Base-by-base conservation (phyloP, 139 green algal species). In the Volvox africanus region DNA sequence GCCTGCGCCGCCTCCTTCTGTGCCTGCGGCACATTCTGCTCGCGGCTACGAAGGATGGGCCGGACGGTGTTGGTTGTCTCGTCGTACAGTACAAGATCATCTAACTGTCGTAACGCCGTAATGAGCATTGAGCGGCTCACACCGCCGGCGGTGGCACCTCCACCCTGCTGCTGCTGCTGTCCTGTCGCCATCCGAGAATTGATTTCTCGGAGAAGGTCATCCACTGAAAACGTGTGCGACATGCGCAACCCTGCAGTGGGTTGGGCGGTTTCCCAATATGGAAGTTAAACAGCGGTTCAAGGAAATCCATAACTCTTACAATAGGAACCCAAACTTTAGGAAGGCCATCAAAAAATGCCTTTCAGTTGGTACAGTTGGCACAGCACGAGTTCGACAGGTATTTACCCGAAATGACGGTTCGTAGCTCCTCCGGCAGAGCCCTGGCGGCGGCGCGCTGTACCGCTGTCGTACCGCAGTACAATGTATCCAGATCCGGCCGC, bases 81-180 rank as follows among this genome's bases (percentile, higher is more conserved):
- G 62, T 93, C 90, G 17, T 88, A 79, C n/a, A 81, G 32, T 0
- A 93, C 65, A 1, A 87, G 16, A 69, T 93, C 76, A 36, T 80
- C 81, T 36, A 93, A 50, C 83, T 82, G 32, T 1, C 90, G 90
- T 50, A 93, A 84, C 37, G 75, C 44, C 18, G 67, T 69, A 18
- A 93, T 12, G n/a, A 93, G 77, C 90, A 82, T 73, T 26, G 87
- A 36, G 55, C 90, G 90, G 73, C 62, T 79, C 5, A 93, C 44
- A 32, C 61, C 44, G 61, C 50, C 61, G 17, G 44, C 20, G 35
- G 1, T 13, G 69, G 69, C 69, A 28, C 5, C 17, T 44, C 18
- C 12, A 24, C 1, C 16, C 18, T 61, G 44, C 33, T 80, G 35
- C 32, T 61, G 32, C 67, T 68, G 35, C 12, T 26, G 16, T 1